phyloP scores from a whole-genome alignment of 192 early-diverging fungal genomes.

The Backusella luteola region DNA sequence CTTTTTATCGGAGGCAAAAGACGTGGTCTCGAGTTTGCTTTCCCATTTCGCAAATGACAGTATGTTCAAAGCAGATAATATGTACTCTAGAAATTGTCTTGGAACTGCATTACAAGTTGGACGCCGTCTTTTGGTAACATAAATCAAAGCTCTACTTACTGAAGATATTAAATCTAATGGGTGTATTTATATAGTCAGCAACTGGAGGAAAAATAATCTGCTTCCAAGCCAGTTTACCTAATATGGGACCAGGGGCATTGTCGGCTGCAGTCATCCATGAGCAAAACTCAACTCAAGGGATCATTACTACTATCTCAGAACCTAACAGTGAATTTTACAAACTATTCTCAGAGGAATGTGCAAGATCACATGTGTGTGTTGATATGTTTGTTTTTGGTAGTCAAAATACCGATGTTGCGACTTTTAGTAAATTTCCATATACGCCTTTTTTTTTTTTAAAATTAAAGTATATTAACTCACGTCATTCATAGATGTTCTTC shows the following conservation, averaged over 20 bases:
- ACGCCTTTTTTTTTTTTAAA: conserved; percentile 16
- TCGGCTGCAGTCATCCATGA: conserved; percentile 34
- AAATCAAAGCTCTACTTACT: background rate
- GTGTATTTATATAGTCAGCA: conserved; percentile 19
- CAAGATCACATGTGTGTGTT: conserved; percentile 65
- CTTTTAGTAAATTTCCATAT: conserved; percentile 38
- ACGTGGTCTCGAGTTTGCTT: conserved; percentile 62
- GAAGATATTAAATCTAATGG: background rate
- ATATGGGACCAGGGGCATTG: conserved; percentile 63
- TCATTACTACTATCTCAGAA: conserved; percentile 50
- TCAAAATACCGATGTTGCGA: conserved; percentile 72
- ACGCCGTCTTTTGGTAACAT: conserved; percentile 59
- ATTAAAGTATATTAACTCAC: background rate
- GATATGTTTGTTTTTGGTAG: conserved; percentile 73
- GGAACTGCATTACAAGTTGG: conserved; percentile 70
- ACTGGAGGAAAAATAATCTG: conserved; percentile 82
- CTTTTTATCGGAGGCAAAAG: conserved; percentile 64
- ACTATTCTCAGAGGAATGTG: conserved; percentile 74
- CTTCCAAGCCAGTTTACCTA: conserved; percentile 69
- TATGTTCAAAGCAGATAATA: conserved; percentile 65
- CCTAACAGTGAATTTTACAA: conserved; percentile 74
- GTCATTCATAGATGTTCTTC: conserved; percentile 33
- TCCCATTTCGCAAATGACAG: conserved; percentile 40
- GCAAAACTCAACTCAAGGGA: conserved; percentile 40
- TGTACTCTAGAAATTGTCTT: conserved; percentile 46